A percentile compares a stretch with the other conserved stretches of the same genome.
Evolutionary conservation across 169 alveolate genomes (phyloP).

Genomic region (Cryptosporidium parvum): DNA sequence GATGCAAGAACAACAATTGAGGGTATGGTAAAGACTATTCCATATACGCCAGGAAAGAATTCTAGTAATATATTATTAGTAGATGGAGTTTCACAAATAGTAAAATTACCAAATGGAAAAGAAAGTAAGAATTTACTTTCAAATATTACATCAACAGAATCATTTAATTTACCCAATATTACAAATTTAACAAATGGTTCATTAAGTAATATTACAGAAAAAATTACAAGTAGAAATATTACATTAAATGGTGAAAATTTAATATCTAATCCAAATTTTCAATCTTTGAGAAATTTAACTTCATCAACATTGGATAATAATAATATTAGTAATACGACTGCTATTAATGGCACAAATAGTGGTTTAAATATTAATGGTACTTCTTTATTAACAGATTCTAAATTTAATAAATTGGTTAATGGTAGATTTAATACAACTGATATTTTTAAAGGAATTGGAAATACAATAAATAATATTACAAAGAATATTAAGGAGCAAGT

Average conservation of each 20-base stretch:
- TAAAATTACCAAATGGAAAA: conserved; percentile 18
- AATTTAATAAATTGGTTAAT: neutral
- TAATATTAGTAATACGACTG: no score
- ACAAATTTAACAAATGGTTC: neutral
- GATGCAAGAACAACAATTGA: conserved; percentile 70
- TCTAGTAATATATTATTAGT: neutral
- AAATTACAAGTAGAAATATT: conserved; percentile 18
- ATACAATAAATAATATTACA: conserved; percentile 19
- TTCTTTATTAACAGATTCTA: neutral
- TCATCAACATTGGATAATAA: neutral
- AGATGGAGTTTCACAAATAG: conserved; percentile 43
- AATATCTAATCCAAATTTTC: neutral
- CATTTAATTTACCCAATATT: conserved; percentile 14
- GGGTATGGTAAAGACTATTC: conserved; percentile 67
- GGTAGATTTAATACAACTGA: conserved; percentile 50
- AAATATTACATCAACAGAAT: conserved; percentile 10
- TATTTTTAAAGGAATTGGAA: conserved; percentile 37
- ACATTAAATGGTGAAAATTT: conserved; percentile 5
- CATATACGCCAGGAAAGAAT: conserved; percentile 54
- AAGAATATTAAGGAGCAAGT: conserved; percentile 2
- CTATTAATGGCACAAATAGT: neutral
- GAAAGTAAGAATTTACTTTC: conserved; percentile 22
- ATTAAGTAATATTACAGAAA: conserved; percentile 40
- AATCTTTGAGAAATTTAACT: conserved; percentile 26
- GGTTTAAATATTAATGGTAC: conserved; percentile 10